These are phyloP conservation scores for Candida oleophila DNA, from an alignment of 805 yeast genomes.

Conservation along the genomic window DNA sequence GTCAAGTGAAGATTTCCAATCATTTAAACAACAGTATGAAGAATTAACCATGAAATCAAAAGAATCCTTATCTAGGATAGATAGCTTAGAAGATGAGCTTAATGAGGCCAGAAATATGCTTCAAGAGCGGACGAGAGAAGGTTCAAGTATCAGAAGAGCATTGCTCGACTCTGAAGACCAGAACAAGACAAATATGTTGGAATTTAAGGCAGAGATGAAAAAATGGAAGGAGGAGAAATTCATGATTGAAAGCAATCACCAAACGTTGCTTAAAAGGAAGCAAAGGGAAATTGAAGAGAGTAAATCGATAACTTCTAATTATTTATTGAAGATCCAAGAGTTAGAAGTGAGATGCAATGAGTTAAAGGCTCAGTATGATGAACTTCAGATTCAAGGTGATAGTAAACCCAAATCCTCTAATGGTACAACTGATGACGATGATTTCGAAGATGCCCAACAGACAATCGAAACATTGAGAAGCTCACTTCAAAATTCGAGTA, in stretches of 20 bases:
- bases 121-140: conserved; percentile 80
- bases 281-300: conserved; percentile 67
- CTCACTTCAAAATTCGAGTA: conserved; percentile 51
- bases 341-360: conserved; percentile 31
- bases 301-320: conserved; percentile 39
- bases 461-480: conserved; percentile 47
- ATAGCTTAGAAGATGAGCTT: conserved; percentile 79
- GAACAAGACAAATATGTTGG: conserved; percentile 50
- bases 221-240: conserved; percentile 60
- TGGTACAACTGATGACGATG: conserved; percentile 18
- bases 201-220: conserved; percentile 51
- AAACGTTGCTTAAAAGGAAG: conserved; percentile 49
- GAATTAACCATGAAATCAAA: conserved; percentile 65
- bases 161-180: conserved; percentile 67
- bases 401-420: background rate
- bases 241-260: conserved; percentile 54
- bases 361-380: conserved; percentile 24
- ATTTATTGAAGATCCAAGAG: conserved; percentile 39
- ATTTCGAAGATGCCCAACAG: conserved; percentile 21
- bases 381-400: conserved; percentile 19
- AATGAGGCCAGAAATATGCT: conserved; percentile 67
- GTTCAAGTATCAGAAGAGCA: conserved; percentile 66
- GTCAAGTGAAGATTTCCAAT: conserved; percentile 40
- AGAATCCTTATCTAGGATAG: conserved; percentile 61
- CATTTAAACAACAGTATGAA: conserved; percentile 65